Base-by-base conservation (phyloP, 306 rosid genomes). In the Medicago lupulina region DNA sequence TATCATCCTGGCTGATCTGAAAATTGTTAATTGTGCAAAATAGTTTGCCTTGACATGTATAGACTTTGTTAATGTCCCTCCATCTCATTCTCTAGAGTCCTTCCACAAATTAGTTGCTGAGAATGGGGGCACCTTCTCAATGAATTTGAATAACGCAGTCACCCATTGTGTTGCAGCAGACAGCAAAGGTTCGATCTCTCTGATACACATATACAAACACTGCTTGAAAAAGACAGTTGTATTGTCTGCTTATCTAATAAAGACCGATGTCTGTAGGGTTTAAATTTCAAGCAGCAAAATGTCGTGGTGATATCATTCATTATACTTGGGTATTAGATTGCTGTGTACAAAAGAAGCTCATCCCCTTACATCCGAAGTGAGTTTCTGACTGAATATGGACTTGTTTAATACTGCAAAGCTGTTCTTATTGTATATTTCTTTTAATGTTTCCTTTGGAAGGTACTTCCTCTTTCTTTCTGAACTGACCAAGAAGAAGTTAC, bases 101-200 rank as follows among this genome's bases (percentile, higher is more conserved):
- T 75, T 94, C 75, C 98, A 87, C 86, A 92, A 90, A 86, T 78
- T 90, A 76, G 75, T 92, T 81, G 98, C 85, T 55, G 96, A 92
- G 87, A 90, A 90, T 85, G 98, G 98, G 74, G 98, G 98, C 75
- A 79, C 87, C 69, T 92, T 94, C 90, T 94, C 98, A 0, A 94
- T 94, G 98, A 94, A 94, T 79, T 76, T 92, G 81, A 94, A 90
- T 77, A 89, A 83, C 43, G 87, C 95, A 18, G 98, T 94, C 76
- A 92, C 95, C 17, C 97, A 94, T 83, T 82, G 92, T 79, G 80
- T 92, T 85, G 96, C 97, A 53, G 95, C 96, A 67, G 93, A 90
- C 79, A 86, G 84, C 96, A 94, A 87, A 46, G 98, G 98, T 94
- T 66, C 67, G 79, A 74, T 85, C 50, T 18, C 15, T 39, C 49